Evolutionary conservation across 176 grass and related monocot genomes (phyloP), one percentile per base, ranked within the genome.

Genomic region (Aegilops sharonensis): DNA sequence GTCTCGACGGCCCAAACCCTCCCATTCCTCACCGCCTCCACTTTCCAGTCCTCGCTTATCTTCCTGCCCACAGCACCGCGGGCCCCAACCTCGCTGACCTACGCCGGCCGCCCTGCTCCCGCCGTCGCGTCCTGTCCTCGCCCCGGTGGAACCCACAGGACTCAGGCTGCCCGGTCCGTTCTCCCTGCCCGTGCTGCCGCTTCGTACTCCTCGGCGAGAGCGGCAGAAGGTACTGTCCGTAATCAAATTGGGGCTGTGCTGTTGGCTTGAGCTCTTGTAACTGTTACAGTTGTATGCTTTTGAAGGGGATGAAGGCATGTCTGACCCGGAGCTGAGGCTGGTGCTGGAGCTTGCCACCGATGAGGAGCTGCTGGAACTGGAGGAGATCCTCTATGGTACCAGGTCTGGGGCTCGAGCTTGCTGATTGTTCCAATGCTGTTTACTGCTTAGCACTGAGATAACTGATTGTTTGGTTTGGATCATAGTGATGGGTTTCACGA

Each of bases 301-400:
- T 69, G 75, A 85, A 59, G 56, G 56, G 56, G 56, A 59, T 59
- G 56, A 59, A 94, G 89, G 78, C 37, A 88, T 86, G 84, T 98
- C 90, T 52, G 96, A 98, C 63, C 93, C 93, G 56, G 92, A 98
- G 65, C 88, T 98, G 78, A 92, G 93, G 82, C 31, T 89, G 77
- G 96, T 98, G 82, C 92, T 98, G 32, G 96, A 98, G 71, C 88
- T 98, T 9, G 96, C 96, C 5, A 92, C 92, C 5, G 82, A 95
- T 10, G 86, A 89, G 20, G 96, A 98, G 83, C 81, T 98, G 85
- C 45, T 92, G 81, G 96, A 98, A 79, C 54, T 98, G 4, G 89
- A 98, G 77, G 84, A 85, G 21, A 98, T 98, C 87, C 93, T 98
- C 37, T 98, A 95, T 20, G 88, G 92, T 14, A 89, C 93, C 71